Evolutionary conservation across 148 eudicot genomes (phyloP), one percentile per base, ranked within the genome.

Genomic region (Amaranthus palmeri): DNA sequence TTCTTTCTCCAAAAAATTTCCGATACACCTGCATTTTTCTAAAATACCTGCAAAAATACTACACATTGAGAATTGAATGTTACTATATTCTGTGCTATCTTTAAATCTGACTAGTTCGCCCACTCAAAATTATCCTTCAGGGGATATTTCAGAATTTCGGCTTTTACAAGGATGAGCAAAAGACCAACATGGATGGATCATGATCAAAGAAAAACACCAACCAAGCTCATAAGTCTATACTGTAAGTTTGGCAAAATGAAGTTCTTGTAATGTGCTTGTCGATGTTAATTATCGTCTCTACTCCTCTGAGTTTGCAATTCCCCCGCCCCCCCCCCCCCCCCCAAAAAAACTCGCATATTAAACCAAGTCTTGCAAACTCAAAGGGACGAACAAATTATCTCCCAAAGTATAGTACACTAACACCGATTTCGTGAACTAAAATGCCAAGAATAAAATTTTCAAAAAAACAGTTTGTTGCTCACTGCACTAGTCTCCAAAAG

Each of bases 81-180:
- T 4, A 65, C 54, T 14, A 46, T 43, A 36, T 36, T 8, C 8
- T 12, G 3, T 59, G 43, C 25, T n/a, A 3, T n/a, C 10, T 67
- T 7, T 49, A 12, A 18, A 72, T 49, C 61, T 63, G 42, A 65
- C 46, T 13, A n/a, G 48, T 50, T 18, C 13, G 10, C 5, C n/a
- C 47, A 50, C 46, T 73, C 25, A 44, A 17, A 17, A 67, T 72
- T 51, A 54, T 43, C 36, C 17, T 76, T 64, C 85, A 90, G 98
- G 96, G 84, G 56, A 62, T 90, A 59, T 93, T 88, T 79, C 55
- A 77, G 82, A 82, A 78, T 57, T 87, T 74, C 65, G 92, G 96
- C 53, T 90, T 90, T 72, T 83, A 78, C 4, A 77, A 64, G 25
- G 69, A 73, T 54, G 75, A 67, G 76, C 51, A 42, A 11, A 51